Percentiles rank a stretch among this genome's conserved stretches.
Evolutionary conservation across 352 stramenopile genomes (phyloP).

Genomic region (Pythium folliculosum): DNA sequence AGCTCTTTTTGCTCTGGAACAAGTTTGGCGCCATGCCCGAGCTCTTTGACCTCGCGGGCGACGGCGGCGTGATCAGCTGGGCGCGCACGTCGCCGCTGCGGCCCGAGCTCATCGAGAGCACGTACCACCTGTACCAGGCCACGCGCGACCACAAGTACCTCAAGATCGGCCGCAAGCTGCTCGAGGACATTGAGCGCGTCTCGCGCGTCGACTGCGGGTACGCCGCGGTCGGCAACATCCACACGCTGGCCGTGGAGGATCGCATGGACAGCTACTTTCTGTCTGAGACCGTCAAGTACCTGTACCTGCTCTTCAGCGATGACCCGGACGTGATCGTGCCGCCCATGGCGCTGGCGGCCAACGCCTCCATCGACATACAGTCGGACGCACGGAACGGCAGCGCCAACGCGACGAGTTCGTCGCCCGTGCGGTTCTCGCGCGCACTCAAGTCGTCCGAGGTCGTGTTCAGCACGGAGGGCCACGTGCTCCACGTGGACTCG

Average conservation of each 20-base stretch:
- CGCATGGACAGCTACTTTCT: conserved; percentile 99
- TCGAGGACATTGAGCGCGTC: conserved; percentile 87
- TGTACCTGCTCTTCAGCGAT: conserved; percentile 98
- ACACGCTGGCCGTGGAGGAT: conserved; percentile 90
- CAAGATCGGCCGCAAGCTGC: conserved; percentile 83
- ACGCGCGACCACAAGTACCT: conserved; percentile 89
- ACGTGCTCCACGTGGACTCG: conserved; percentile 68
- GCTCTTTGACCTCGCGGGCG: conserved; percentile 82
- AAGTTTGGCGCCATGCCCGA: conserved; percentile 96
- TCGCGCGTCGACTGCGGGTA: conserved; percentile 92
- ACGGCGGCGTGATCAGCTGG: conserved; percentile 71
- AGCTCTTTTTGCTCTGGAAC: conserved; percentile 94
- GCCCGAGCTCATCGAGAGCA: conserved; percentile 97
- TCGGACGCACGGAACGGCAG: neutral
- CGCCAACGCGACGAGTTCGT: neutral
- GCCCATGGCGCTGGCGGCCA: conserved; percentile 17
- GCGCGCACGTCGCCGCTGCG: conserved; percentile 91
- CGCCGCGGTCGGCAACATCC: conserved; percentile 90
- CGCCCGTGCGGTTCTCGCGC: conserved; percentile 21
- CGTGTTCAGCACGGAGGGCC: conserved; percentile 84
- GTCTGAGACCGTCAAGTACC: conserved; percentile 98
- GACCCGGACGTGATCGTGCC: conserved; percentile 75
- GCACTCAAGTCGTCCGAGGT: conserved; percentile 67
- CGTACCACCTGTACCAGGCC: conserved; percentile 94
- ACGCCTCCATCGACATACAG: neutral